phyloP scores from a whole-genome alignment of 176 grass and related monocot species.

The Zoysia pacifica region DNA sequence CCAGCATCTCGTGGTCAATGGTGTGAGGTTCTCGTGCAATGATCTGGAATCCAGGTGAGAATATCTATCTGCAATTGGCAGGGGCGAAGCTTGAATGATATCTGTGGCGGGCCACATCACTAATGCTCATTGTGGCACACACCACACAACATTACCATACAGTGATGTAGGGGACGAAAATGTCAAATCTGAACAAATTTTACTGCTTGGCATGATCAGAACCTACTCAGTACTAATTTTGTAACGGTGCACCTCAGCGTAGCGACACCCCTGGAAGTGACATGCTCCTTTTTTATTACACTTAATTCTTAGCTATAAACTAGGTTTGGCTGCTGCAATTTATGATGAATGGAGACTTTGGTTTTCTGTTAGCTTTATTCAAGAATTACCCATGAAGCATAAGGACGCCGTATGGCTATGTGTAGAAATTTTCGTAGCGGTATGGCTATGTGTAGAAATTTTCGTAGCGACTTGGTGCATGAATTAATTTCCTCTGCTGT shows the following conservation, averaged over 20 bases:
- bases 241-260: neutral
- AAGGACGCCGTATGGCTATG: neutral
- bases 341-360: neutral
- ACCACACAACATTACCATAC: neutral
- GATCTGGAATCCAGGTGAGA: slow-evolving; percentile 38
- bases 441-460: neutral
- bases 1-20: neutral
- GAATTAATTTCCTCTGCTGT: neutral
- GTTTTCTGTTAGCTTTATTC: neutral
- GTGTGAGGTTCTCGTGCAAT: slow-evolving; percentile 39
- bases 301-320: neutral
- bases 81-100: neutral
- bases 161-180: neutral
- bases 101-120: no score
- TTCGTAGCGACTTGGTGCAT: slow-evolving; percentile 1
- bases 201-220: neutral
- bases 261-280: neutral
- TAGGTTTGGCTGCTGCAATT: neutral
- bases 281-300: neutral
- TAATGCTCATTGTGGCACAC: no score
- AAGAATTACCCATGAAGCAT: slow-evolving; percentile 2
- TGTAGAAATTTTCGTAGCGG: no score
- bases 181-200: neutral
- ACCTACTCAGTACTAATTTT: neutral
- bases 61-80: slow-evolving; percentile 12